Percentiles rank a stretch among this genome's conserved stretches.
These are phyloP conservation scores for Silene uniflora DNA, from an alignment of 148 eudicot genomes.

Conservation along the genomic window DNA sequence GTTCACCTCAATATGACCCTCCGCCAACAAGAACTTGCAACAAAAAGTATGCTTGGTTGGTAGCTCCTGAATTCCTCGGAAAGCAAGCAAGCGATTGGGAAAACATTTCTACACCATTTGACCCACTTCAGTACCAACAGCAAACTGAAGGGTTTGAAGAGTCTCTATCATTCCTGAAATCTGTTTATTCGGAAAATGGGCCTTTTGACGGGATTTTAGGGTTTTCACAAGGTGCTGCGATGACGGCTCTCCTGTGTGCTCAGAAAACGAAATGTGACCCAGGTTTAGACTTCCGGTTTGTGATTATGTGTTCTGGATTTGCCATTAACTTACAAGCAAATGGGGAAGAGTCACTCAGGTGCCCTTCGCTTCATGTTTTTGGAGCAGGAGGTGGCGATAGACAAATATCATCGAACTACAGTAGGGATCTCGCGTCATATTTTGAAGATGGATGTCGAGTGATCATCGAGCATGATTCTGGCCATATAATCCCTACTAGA, in stretches of 20 bases:
- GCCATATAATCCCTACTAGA: conserved; percentile 84
- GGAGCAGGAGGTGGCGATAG: conserved; percentile 67
- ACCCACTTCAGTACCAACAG: conserved; percentile 73
- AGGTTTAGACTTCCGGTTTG: conserved; percentile 63
- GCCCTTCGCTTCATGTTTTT: conserved; percentile 83
- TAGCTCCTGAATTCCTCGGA: conserved; percentile 35
- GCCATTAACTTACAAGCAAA: conserved; percentile 40
- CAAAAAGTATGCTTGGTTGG: conserved; percentile 83
- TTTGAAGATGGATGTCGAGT: conserved; percentile 63
- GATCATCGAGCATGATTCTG: conserved; percentile 71
- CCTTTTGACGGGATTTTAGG: conserved; percentile 97
- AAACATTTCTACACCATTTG: conserved; percentile 49
- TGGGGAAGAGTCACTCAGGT: conserved; percentile 43
- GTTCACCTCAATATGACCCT: conserved; percentile 24
- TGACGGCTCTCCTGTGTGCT: conserved; percentile 66
- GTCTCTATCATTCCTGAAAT: conserved; percentile 56
- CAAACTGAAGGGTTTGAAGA: conserved; percentile 74
- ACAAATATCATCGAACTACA: conserved; percentile 60
- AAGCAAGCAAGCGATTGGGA: conserved; percentile 49
- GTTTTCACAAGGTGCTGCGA: conserved; percentile 97
- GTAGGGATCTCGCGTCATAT: conserved; percentile 64
- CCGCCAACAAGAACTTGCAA: conserved; percentile 51
- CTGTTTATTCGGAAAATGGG: conserved; percentile 45
- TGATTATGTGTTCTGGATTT: conserved; percentile 84
- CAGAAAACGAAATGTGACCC: conserved; percentile 33